Evolutionary conservation across 371 early-diverging fungal species (phyloP), one percentile per base, ranked within the genome.

Genomic region (Mortierella sp.): DNA sequence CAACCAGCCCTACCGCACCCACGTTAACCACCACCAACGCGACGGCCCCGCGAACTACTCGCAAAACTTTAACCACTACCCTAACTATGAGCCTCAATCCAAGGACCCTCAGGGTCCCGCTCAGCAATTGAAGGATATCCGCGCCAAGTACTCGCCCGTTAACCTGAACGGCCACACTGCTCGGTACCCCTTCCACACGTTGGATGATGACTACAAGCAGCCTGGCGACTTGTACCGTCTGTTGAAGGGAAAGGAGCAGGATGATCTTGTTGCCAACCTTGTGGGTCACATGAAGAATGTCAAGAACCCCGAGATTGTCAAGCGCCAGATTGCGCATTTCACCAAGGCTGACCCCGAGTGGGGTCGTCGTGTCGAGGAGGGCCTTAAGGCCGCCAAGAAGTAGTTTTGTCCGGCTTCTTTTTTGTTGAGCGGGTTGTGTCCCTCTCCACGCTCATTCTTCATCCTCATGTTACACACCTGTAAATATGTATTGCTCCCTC

Each of bases 51-150:
- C 93, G 92, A 87, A 91, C 71, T 88, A 92, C 69, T 89, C 89
- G 71, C 95, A 93, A 71, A 95, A 95, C 84, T 92, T 93, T 59
- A 95, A 95, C 55, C 54, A 88, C 53, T 86, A 82, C 69, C 94
- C 94, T 79, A 96, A 95, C 91, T 96, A 96, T 79, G 95, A 95
- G 85, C 95, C 96, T 84, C 95, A 94, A 90, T 82, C 82, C 16
- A 8, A 88, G 54, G 92, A 90, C 69, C 77, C 86, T 8, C 26
- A 71, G 8, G 92, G 91, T 2, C 92, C 92, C 43, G 50, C 84
- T 71, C 90, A 91, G 64, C 86, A 86, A 59, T 43, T 77, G 76
- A 37, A 86, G 2, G 77, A 81, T 31, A 48, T 86, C 51, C 79
- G 79, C 1, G 71, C 67, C 54, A 83, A 76, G 71, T 67, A 11